A percentile compares a stretch with the other conserved stretches of the same genome.
phyloP scores from a whole-genome alignment of 106 monocot species.

The Acorus gramineus region DNA sequence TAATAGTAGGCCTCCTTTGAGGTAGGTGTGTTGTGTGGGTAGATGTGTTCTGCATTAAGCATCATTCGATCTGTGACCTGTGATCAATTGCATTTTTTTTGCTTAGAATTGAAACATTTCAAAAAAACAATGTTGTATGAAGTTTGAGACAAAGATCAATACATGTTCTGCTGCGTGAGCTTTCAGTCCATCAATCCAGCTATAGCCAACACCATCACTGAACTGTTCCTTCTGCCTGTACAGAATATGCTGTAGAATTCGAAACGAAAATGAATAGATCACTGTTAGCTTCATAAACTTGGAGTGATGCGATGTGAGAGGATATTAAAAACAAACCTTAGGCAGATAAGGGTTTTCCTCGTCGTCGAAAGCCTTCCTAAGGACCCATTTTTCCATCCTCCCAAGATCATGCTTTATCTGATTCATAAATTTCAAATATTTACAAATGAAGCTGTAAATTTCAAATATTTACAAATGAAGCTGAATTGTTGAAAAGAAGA shows the following conservation, averaged over 20 bases:
- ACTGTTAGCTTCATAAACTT: background rate
- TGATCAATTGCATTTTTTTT: no score
- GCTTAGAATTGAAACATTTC: background rate
- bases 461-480: no score
- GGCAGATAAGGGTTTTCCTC: slow-evolving; percentile 65
- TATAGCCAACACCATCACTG: slow-evolving; percentile 73
- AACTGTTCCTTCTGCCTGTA: slow-evolving; percentile 70
- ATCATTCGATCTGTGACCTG: slow-evolving; percentile 64
- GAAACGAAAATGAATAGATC: background rate
- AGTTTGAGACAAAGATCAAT: background rate
- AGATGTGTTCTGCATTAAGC: slow-evolving; percentile 45
- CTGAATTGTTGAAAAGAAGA: no score
- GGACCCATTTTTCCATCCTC: slow-evolving; percentile 59
- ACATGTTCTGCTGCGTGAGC: slow-evolving; percentile 51
- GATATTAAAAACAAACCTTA: slow-evolving; percentile 16
- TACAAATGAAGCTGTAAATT: background rate
- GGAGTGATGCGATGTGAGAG: background rate
- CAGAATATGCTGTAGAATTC: slow-evolving; percentile 30
- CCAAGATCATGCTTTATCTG: slow-evolving; percentile 39
- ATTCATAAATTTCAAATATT: background rate
- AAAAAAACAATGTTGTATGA: background rate
- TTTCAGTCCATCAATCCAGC: slow-evolving; percentile 76
- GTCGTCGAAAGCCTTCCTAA: slow-evolving; percentile 66
- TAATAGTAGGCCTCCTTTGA: slow-evolving; percentile 73
- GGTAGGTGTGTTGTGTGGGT: slow-evolving; percentile 63